Base-by-base conservation (phyloP, 2,329 filamentous ascomycete species). In the Myriosclerotinia scirpicola region DNA sequence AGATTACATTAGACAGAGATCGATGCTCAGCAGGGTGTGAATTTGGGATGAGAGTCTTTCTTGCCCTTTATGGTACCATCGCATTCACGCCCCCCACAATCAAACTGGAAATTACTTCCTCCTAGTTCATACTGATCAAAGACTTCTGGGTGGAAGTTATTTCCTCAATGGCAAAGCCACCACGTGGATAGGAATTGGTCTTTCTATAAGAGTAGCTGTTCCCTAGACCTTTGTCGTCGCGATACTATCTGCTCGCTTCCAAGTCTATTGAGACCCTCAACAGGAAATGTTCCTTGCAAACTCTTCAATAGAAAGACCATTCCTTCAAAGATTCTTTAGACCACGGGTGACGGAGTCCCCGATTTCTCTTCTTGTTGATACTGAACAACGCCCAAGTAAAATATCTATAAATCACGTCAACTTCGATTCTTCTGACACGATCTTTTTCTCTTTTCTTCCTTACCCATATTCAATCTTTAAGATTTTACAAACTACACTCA, bases 361-460 rank as follows among this genome's bases (percentile, higher is more conserved):
- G 44, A 3, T 20, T 17, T 38, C 9, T 60, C 20, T 22, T 60
- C 44, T 60, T 50, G 56, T 60, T 38, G 3, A 17, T 38, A 22
- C 1, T 52, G 44, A 61, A 61, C 34, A 40, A 48, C 2, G 58
- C 58, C 2, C 26, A 50, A 11, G 26, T 34, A 30, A 50, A 20
- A 20, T 30, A 14, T 38, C 58, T 61, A 61, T 61, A 61, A 61
- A 61, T 50, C 34, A 61, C 44, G 58, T 50, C 58, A 50, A 50
- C 30, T 50, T 40, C 44, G 44, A 20, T 12, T n/a, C 30, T 61
- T 26, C 38, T 50, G 44, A 50, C 20, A 22, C 20, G 22, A 56
- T 17, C 11, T 22, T 22, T 15, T 64, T 46, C 12, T 30, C 11
- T 14, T 50, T 15, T 66, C 20, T 53, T 40, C 48, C n/a, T 15